Base-by-base conservation (phyloP, 148 eudicot species). In the Dianthus caryophyllus region DNA sequence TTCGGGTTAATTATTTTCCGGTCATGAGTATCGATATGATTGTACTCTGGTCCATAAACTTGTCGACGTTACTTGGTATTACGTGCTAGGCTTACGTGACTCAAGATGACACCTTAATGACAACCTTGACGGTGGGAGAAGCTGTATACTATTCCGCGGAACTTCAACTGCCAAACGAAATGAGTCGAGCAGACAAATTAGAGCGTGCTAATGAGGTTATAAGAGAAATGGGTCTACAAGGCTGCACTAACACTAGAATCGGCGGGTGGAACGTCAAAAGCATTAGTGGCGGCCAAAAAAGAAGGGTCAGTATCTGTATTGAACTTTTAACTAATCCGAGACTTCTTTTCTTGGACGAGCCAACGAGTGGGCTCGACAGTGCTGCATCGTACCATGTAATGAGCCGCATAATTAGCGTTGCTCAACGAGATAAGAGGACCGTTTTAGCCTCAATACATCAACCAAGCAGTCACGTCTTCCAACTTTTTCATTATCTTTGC, bases 281-380 rank as follows among this genome's bases (percentile, higher is more conserved):
- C 3, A 71, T 90, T 0, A 91, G 96, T 61, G 88, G 89, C 2
- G 97, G 97, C 0, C 92, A 91, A 53, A 91, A 88, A 80, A 84
- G 96, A 73, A 77, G 96, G 68, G 88, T 91, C 1, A 91, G 90
- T 79, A 91, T 90, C 33, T 85, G 88, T 67, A 82, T 87, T 31
- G 97, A 90, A 68, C 79, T 85, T 61, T 60, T 90, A 7, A 88
- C 85, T 0, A 76, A 73, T 36, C 97, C 97, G 0, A 78, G 68
- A 36, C 87, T 88, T 13, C 82, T 91, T 15, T 86, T 91, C 66
- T 80, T 91, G 1, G 96, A 88, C 27, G 95, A 91, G 78, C 97
- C 95, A 0, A 91, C 97, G 0, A 91, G 96, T 47, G 97, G 97
- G 1, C 82, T 91, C 54, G 97, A 91, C 36, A 91, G 84, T 52